These are phyloP conservation scores for Kitagawia praeruptora DNA, from an alignment of 129 eudicot species.

Conservation along the genomic window DNA sequence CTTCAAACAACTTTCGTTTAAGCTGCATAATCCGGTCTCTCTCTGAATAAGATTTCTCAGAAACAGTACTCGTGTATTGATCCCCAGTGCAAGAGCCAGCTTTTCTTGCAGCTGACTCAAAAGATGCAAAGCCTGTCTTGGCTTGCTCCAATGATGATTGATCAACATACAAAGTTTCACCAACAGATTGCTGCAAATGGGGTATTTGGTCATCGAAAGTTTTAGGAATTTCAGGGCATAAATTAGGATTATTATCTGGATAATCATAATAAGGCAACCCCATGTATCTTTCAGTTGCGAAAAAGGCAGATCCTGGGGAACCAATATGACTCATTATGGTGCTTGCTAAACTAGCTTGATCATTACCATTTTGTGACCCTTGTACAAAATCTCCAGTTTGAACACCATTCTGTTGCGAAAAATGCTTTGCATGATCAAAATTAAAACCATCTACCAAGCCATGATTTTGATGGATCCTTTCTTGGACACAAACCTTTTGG, in stretches of 20 bases:
- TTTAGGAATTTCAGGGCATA: slow-evolving; percentile 10
- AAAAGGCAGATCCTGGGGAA: slow-evolving; percentile 50
- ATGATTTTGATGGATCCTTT: slow-evolving; percentile 19
- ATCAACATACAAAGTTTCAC: not conserved
- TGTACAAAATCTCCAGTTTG: slow-evolving; percentile 30
- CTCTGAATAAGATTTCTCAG: slow-evolving; percentile 37
- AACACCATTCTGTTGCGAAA: slow-evolving; percentile 25
- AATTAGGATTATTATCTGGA: slow-evolving; percentile 10
- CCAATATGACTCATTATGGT: slow-evolving; percentile 46
- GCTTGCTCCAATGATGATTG: slow-evolving; percentile 5
- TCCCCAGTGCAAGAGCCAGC: not conserved
- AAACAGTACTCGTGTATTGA: slow-evolving; percentile 18
- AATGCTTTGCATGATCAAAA: not conserved
- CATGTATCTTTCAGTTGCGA: slow-evolving; percentile 48
- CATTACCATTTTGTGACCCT: slow-evolving; percentile 13
- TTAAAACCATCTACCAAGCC: slow-evolving; percentile 18
- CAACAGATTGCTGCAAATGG: slow-evolving; percentile 18
- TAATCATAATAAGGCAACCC: slow-evolving; percentile 42
- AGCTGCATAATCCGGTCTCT: slow-evolving; percentile 48
- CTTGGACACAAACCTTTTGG: slow-evolving; percentile 33
- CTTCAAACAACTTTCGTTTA: slow-evolving; percentile 44
- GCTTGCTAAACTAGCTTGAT: slow-evolving; percentile 18
- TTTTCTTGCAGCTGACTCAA: not conserved
- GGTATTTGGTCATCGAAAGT: not conserved
- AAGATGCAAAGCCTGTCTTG: not conserved